phyloP scores from a whole-genome alignment of 2,329 filamentous ascomycete species.

The Ophiocordyceps camponoti-saundersi region DNA sequence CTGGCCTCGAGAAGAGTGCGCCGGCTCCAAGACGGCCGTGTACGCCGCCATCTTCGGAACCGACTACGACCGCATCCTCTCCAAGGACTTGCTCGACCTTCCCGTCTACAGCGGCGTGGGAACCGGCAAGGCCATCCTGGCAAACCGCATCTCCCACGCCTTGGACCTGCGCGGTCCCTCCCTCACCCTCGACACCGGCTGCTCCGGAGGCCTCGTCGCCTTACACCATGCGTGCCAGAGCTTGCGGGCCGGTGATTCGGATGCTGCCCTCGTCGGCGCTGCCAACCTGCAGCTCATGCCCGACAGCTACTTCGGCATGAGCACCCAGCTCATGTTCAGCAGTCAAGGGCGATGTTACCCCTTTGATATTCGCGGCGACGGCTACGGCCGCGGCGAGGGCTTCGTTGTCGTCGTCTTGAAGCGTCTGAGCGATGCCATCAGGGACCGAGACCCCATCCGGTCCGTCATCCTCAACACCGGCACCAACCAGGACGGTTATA shows the following conservation, averaged over 20 bases:
- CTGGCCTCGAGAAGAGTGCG: slow-evolving; percentile 1
- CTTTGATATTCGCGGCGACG: slow-evolving; percentile 15
- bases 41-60: background rate
- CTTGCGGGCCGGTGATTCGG: slow-evolving; percentile 1
- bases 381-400: slow-evolving; percentile 27
- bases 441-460: slow-evolving; percentile 15
- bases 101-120: no score
- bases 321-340: no score
- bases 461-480: slow-evolving; percentile 10
- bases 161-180: slow-evolving; percentile 34
- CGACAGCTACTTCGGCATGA: no score
- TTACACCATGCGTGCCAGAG: background rate
- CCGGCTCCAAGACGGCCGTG: slow-evolving; percentile 5
- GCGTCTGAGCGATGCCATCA: slow-evolving; percentile 20
- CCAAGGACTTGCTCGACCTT: no score
- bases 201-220: slow-evolving; percentile 12
- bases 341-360: slow-evolving; percentile 7
- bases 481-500: slow-evolving; percentile 18
- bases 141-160: slow-evolving; percentile 34
- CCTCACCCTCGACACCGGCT: slow-evolving; percentile 31
- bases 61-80: no score
- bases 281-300: no score
- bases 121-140: slow-evolving; percentile 17
- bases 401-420: slow-evolving; percentile 20
- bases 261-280: no score